A percentile compares a stretch with the other conserved stretches of the same genome.
Conservation (phyloP, 1,284 basidiomycete species). For the Ceratobasidium sp. region DNA sequence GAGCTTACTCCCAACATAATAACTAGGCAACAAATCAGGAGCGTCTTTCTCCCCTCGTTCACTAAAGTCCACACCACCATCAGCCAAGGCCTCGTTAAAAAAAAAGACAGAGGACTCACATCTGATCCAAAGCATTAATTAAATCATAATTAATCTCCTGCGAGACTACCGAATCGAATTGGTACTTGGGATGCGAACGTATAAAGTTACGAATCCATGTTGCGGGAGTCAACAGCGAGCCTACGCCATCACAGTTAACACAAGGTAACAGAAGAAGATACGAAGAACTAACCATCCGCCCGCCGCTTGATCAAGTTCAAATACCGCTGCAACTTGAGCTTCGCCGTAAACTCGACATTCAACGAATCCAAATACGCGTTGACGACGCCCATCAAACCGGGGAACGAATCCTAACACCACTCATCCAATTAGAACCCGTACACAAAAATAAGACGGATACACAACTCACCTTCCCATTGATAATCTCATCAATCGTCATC, state of each 20-base stretch:
- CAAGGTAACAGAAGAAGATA: not conserved
- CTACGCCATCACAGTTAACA: conserved; percentile 58
- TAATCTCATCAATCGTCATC: conserved; percentile 93
- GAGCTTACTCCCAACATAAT: conserved; percentile 45
- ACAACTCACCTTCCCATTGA: conserved; percentile 83
- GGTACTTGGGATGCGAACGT: conserved; percentile 88
- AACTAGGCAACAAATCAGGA: conserved; percentile 47
- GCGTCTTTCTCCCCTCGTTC: conserved; percentile 46
- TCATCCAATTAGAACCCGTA: not conserved
- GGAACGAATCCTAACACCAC: conserved; percentile 71
- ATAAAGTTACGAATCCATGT: conserved; percentile 96
- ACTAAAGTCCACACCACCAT: conserved; percentile 33
- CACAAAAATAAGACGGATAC: not conserved
- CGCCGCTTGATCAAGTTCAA: conserved; percentile 82
- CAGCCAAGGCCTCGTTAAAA: not conserved
- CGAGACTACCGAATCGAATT: conserved; percentile 89
- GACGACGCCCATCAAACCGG: conserved; percentile 88
- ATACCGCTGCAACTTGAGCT: conserved; percentile 79
- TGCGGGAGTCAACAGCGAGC: conserved; percentile 88
- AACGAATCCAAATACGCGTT: conserved; percentile 89
- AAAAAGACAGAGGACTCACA: conserved; percentile 67
- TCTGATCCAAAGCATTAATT: conserved; percentile 89
- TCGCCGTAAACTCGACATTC: conserved; percentile 77
- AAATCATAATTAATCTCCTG: conserved; percentile 96
- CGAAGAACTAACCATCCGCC: conserved; percentile 73